Evolutionary conservation across 2,329 filamentous ascomycete genomes (phyloP).

Genomic region (Dryadomyces quercivorus): DNA sequence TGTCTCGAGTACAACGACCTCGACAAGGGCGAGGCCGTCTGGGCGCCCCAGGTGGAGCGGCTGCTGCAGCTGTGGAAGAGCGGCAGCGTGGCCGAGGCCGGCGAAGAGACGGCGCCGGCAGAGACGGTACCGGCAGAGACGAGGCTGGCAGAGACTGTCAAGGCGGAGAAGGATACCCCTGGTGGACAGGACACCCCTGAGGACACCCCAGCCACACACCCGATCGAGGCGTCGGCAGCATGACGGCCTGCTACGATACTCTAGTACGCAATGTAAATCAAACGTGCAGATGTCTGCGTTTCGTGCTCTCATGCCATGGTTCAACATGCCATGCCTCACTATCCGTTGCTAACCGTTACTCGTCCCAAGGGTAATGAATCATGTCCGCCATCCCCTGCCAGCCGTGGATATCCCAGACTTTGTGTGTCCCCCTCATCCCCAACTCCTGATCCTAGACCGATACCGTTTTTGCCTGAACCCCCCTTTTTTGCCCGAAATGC

Average conservation of each 20-base stretch:
- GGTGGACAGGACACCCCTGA: too few relatives aligned
- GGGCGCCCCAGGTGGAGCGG: conserved; percentile 61
- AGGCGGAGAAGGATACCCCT: not conserved
- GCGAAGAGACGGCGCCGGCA: not conserved
- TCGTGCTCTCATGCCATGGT: too few relatives aligned
- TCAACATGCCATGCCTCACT: too few relatives aligned
- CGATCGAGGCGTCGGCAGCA: too few relatives aligned
- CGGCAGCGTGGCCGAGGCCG: conserved; percentile 1
- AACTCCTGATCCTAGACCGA: not conserved
- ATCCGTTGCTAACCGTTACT: too few relatives aligned
- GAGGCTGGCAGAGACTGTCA: not conserved
- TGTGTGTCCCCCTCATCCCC: too few relatives aligned
- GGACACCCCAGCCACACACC: too few relatives aligned
- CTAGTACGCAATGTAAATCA: too few relatives aligned
- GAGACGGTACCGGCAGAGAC: not conserved
- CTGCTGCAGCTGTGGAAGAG: conserved; percentile 31
- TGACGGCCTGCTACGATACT: too few relatives aligned
- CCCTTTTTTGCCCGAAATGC: not conserved
- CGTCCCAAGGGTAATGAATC: too few relatives aligned
- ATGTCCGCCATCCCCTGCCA: not conserved
- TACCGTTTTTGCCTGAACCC: not conserved
- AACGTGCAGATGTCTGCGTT: too few relatives aligned
- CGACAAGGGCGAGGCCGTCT: conserved; percentile 62
- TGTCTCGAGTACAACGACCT: conserved; percentile 72
- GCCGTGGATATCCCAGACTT: too few relatives aligned